Evolutionary conservation across 352 stramenopile species (phyloP), one percentile per base, ranked within the genome.

Genomic region (Globisporangium acanthophoron): DNA sequence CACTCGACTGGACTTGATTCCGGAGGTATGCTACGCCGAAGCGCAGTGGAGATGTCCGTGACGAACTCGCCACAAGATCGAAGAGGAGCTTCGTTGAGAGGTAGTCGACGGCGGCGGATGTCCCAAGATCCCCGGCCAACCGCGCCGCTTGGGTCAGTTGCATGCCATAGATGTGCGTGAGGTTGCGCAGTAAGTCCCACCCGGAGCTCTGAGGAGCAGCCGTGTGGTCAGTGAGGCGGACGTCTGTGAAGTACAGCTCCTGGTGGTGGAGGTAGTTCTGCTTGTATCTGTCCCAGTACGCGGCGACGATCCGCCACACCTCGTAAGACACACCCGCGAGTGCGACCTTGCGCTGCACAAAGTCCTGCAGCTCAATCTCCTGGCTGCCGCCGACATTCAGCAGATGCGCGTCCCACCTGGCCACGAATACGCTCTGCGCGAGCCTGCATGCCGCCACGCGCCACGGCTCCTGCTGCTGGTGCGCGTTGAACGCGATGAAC

Each of bases 231-330:
- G 54, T 35, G 24, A n/a, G 48, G 0, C 24, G 49, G 0, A 40
- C 55, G 54, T 87, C 70, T 1, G 58, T 65, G 54, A 90, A 86
- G 57, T 67, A 84, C 6, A 90, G 57, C 46, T 88, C 70, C 58
- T 84, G 64, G 46, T 85, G 65, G 50, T 94, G 84, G n/a, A 85
- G 52, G 44, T 83, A 86, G 49, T 79, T 74, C 9, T 80, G 67
- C 48, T 83, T 75, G 66, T 90, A 80, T 56, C 67, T 71, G 18
- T 61, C 55, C 81, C 81, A 92, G 56, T 86, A 90, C 35, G 54
- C 54, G 44, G 69, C 63, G 18, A 92, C 73, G 27, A 90, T 57
- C 6, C 57, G 50, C 82, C 85, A 94, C 31, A 89, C 77, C 13
- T 84, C 68, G 21, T 63, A 52, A 18, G 62, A 58, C 39, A 94